These are phyloP conservation scores for Dictyostelium brefeldianum DNA, from an alignment of 78 protist species.

Conservation along the genomic window DNA sequence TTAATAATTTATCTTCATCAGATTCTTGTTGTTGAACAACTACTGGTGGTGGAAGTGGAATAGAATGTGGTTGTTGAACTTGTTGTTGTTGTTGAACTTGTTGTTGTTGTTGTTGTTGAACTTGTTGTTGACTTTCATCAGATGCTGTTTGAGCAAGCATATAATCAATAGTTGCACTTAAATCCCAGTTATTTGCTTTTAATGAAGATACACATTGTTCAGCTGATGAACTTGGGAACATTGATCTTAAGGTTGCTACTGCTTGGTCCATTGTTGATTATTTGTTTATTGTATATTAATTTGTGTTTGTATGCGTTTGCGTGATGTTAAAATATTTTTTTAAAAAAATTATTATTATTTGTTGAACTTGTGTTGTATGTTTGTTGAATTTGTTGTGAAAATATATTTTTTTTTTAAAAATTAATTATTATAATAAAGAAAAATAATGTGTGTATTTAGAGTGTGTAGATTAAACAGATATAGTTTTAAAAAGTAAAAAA, in stretches of 20 bases:
- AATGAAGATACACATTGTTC: conserved; percentile 36
- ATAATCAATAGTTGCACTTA: conserved; percentile 53
- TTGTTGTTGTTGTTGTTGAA: conserved; percentile 16
- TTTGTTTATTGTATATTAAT: too few species aligned
- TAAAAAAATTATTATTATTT: too few species aligned
- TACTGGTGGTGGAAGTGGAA: not conserved
- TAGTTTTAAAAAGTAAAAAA: too few species aligned
- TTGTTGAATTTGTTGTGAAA: too few species aligned
- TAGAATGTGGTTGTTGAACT: not conserved
- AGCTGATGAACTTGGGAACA: conserved; percentile 65
- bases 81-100: conserved; percentile 21
- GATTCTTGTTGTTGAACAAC: not conserved
- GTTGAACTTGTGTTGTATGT: too few species aligned
- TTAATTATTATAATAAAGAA: too few species aligned
- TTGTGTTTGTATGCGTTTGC: too few species aligned
- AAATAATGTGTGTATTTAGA: too few species aligned
- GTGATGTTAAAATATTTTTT: too few species aligned
- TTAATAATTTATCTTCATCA: conserved; percentile 29
- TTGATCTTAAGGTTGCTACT: conserved; percentile 20
- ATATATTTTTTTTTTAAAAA: too few species aligned
- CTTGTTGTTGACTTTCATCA: conserved; percentile 9
- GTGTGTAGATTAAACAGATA: too few species aligned
- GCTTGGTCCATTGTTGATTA: not conserved
- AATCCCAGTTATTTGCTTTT: conserved; percentile 44
- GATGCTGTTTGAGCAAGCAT: conserved; percentile 43